Evolutionary conservation across 805 yeast genomes (phyloP), one percentile per base, ranked within the genome.

Genomic region (Candida coleopterorum): DNA sequence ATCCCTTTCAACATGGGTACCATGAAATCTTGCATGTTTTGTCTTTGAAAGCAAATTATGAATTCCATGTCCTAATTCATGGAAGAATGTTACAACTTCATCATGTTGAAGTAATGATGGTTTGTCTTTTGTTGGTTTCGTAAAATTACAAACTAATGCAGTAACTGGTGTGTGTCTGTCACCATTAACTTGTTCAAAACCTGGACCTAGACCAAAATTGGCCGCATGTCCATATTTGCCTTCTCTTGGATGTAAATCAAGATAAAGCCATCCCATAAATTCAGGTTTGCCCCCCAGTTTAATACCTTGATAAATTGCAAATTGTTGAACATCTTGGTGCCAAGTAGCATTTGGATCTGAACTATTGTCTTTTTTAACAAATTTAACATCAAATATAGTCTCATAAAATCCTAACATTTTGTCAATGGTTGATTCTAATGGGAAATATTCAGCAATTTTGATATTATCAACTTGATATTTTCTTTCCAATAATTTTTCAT

Each of bases 161-260:
- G 93, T 81, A 1, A 79, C 79, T 1, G 94, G 93, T 43, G 74
- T 70, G 10, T 68, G 61, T 51, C 81, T 73, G 21, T 48, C 56
- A 6, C 41, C 42, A 16, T 79, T 80, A 35, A 68, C 67, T 22
- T 60, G 55, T 43, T 70, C 70, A 50, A 64, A 83, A 1, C 88
- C 81, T 9, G 85, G 76, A 9, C 68, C 61, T 34, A 84, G 56
- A 12, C 80, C 81, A 53, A 86, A 85, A 54, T 82, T 82, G 6
- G 95, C 95, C 29, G 95, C 95, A 56, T 86, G 95, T 2, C 88
- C 85, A 60, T 84, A 86, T 57, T 86, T 86, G 48, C 90, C 90
- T 39, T 79, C 82, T 53, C 95, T 74, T 45, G 95, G 94, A 56
- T 84, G 89, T 50, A 85, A 62, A 56, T 86, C 95, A 44, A 86